These are phyloP conservation scores for Quercus glauca DNA, from an alignment of 306 rosid species.

Conservation along the genomic window DNA sequence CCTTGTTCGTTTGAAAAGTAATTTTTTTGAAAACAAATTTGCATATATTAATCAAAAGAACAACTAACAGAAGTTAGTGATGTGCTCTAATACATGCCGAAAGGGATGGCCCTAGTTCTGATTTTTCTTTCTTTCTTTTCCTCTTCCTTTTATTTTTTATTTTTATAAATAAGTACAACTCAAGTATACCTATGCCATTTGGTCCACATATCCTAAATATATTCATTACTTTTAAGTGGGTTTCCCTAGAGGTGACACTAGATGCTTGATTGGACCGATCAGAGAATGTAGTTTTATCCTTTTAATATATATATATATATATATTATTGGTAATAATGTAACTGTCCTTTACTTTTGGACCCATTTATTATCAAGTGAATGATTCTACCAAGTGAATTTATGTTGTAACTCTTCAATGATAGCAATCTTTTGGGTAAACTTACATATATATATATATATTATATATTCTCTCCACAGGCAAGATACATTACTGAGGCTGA, in stretches of 20 bases:
- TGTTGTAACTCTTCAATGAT: no score
- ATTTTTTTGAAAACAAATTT: background rate
- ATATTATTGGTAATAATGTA: no score
- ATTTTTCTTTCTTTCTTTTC: background rate
- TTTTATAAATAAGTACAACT: background rate
- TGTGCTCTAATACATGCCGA: no score
- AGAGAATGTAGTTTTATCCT: background rate
- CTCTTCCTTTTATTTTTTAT: background rate
- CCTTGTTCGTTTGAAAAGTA: background rate
- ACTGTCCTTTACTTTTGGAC: background rate
- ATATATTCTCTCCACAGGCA: constrained; percentile 46
- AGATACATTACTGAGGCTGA: constrained; percentile 78
- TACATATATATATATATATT: constrained; percentile 12
- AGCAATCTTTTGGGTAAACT: background rate
- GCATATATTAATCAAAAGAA: no score
- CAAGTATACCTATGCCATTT: background rate
- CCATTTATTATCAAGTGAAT: background rate
- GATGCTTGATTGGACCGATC: background rate
- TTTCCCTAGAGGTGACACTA: no score
- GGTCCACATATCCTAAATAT: no score
- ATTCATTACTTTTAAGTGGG: no score
- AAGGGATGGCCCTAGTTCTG: background rate
- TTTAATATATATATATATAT: background rate
- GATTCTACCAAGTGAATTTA: background rate
- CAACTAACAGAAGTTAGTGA: no score